Conservation (phyloP, 805 yeast species). For the Cephaloascus fragrans region DNA sequence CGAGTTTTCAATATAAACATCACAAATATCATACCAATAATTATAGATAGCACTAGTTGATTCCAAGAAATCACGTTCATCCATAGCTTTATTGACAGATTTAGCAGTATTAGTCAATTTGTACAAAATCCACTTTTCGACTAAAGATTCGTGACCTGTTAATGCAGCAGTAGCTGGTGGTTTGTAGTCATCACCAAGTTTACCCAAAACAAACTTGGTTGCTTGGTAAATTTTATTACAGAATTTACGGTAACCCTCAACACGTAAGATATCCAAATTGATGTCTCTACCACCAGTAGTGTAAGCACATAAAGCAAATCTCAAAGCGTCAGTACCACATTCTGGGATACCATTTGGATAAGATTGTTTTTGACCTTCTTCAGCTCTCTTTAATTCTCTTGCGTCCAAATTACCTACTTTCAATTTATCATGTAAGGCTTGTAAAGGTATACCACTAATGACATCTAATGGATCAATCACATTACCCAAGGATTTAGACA, state of each 20-base stretch:
- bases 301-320: conserved; percentile 97
- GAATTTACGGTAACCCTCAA: conserved; percentile 98
- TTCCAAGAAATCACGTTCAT: conserved; percentile 80
- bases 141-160: conserved; percentile 79
- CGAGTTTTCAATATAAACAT: conserved; percentile 96
- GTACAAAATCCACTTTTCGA: conserved; percentile 94
- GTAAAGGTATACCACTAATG: conserved; percentile 75
- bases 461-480: conserved; percentile 96
- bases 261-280: conserved; percentile 90
- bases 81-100: conserved; percentile 55
- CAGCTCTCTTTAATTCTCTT: conserved; percentile 78
- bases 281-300: conserved; percentile 98
- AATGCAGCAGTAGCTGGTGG: conserved; percentile 54
- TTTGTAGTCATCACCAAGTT: conserved; percentile 78
- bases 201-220: conserved; percentile 89
- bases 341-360: conserved; percentile 98
- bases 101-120: conserved; percentile 66
- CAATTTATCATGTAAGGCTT: conserved; percentile 71
- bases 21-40: conserved; percentile 96
- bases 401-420: conserved; percentile 80
- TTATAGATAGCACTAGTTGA: conserved; percentile 82
- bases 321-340: conserved; percentile 98
- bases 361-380: conserved; percentile 75
- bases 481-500: conserved; percentile 97
- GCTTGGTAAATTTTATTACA: conserved; percentile 99